Base-by-base conservation (phyloP, 805 yeast species). In the Candida khao-thaluensis region DNA sequence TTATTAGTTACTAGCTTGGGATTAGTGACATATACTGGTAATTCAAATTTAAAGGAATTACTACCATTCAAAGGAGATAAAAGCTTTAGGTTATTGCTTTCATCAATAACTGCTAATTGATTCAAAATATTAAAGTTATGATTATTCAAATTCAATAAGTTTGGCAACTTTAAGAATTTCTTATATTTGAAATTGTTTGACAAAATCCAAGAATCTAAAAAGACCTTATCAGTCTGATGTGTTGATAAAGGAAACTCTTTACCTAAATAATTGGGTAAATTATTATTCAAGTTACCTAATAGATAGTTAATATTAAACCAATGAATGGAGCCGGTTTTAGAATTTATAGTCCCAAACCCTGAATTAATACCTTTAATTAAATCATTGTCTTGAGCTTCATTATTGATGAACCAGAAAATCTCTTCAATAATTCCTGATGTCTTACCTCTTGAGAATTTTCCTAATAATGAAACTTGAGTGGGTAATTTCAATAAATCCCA, bases 401-500 rank as follows among this genome's bases (percentile, higher is more conserved):
- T 71, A 35, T 65, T 66, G 6, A 61, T 57, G 25, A 67, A 68
- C 88, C 89, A 82, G 17, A 71, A 52, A 3, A 81, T 57, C 14
- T 74, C 68, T 23, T 64, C 62, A 16, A 81, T 69, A 1, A 66
- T 53, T 0, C 85, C 77, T 5, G 79, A 70, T 1, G 85, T 80
- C 49, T 77, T 79, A 1, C 90, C 89, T 17, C 88, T 64, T 9
- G 58, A 59, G 47, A 78, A 80, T 45, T 76, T 74, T 12, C 83
- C 87, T 35, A 79, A 52, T 16, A 82, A 57, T 1, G 74, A 62
- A 2, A 82, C 66, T 43, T 77, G 77, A 2, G 50, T 52, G 1
- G 81, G 76, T 25, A 71, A 60, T 40, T 69, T 67, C 31, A 80
- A 65, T 39, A 74, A 66, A 50, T 82, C 89, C 84, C 87, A 82